Percentiles rank a stretch among this genome's conserved stretches.
Evolutionary conservation across 2,329 filamentous ascomycete species (phyloP).

Genomic region (Lasiodiplodia hormozganensis): DNA sequence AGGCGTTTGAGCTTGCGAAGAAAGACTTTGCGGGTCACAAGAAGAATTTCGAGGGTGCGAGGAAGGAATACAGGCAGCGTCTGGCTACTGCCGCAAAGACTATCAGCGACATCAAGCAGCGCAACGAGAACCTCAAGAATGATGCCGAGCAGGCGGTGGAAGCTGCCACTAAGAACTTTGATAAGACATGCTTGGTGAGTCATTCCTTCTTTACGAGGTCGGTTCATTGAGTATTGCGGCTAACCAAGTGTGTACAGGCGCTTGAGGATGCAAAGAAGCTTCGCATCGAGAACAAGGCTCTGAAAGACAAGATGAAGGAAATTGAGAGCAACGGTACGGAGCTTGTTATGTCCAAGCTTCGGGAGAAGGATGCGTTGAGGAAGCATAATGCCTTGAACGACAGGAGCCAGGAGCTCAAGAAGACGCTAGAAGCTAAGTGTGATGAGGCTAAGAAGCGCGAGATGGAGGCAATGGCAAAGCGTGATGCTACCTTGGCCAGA

Average conservation of each 20-base stretch:
- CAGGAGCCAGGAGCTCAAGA: not conserved
- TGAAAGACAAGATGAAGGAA: not conserved
- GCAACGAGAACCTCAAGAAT: not conserved
- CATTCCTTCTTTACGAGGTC: not conserved
- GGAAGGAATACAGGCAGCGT: not conserved
- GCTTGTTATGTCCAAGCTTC: not conserved
- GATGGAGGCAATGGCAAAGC: not conserved
- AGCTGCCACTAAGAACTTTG: not conserved
- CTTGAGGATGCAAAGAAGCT: not conserved
- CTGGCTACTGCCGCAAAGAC: not conserved
- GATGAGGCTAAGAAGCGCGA: not conserved
- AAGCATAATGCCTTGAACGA: not conserved
- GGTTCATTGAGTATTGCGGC: not conserved
- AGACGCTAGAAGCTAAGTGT: not conserved
- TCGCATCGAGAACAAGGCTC: not conserved
- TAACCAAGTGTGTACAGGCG: not conserved
- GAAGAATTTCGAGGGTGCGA: not conserved
- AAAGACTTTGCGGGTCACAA: too few species aligned
- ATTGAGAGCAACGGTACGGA: not conserved
- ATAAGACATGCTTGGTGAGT: conserved; percentile 9
- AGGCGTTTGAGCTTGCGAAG: not conserved
- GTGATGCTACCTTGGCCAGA: not conserved
- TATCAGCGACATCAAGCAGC: not conserved
- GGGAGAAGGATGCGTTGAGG: not conserved
- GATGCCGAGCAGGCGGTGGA: not conserved